Base-by-base conservation (phyloP, 2,329 filamentous ascomycete species). In the Epicoccum sorghinum region DNA sequence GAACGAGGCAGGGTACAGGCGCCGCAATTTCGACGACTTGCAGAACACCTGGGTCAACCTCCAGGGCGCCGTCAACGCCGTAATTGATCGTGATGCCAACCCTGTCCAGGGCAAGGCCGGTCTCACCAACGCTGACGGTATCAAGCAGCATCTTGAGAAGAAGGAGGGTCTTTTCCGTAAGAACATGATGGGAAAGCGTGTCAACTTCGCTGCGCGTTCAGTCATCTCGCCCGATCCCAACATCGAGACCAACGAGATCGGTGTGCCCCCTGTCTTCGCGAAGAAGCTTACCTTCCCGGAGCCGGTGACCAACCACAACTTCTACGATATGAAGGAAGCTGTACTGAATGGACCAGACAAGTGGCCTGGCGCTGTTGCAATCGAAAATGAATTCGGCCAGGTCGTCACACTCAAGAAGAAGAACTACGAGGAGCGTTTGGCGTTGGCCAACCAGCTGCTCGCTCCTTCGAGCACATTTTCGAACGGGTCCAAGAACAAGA, bases 121-220 rank as follows among this genome's bases (percentile, higher is more conserved):
- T 12, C 88, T 89, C 67, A 83, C 87, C 51, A 89, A 91, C 47
- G 90, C 96, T 58, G 93, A 96, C 60, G 95, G 96, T 65, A 96
- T 99, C 78, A 99, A 99, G 78, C 95, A 99, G 72, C 89, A 93
- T 71, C 83, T 99, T 25, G 95, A 99, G 78, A 99, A 99, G 82
- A 99, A 99, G 78, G 96, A 99, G 71, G 95, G 95, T 61, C 82
- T 99, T 27, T 99, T 99, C 81, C 85, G 95, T 67, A 98, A 96
- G 81, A 97, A 99, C 77, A 98, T 99, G 95, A 99, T 99, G 95
- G 95, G 95, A 57, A 99, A 99, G 82, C 92, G 95, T 80, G 95
- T 99, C 78, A 98, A 99, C 75, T 98, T 95, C 73, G 95, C 95
- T 44, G 95, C 95, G 33, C 89, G 95, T 74, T 96, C 90, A 83